phyloP scores from a whole-genome alignment of 805 yeast genomes.

The Wickerhamiella siamensis region DNA sequence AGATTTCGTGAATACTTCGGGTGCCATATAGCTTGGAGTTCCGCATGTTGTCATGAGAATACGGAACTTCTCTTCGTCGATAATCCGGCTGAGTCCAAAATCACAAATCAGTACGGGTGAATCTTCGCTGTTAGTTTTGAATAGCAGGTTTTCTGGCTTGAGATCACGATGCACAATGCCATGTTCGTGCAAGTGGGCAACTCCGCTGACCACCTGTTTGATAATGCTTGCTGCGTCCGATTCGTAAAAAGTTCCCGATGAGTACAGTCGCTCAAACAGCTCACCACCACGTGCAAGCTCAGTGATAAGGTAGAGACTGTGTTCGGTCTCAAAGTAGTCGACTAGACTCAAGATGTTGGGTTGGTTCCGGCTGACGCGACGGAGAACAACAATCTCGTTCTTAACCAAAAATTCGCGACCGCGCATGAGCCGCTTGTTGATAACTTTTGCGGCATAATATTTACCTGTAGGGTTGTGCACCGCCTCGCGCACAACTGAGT shows the following conservation, averaged over 20 bases:
- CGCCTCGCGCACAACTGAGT: constrained; percentile 32
- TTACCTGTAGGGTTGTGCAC: constrained; percentile 27
- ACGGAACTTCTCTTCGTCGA: constrained; percentile 27
- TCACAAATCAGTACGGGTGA: constrained; percentile 39
- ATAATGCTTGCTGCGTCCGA: constrained; percentile 37
- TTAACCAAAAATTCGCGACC: constrained; percentile 43
- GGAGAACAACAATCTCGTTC: constrained; percentile 46
- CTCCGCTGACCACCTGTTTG: constrained; percentile 37
- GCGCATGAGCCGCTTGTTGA: constrained; percentile 34
- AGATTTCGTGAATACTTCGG: constrained; percentile 41
- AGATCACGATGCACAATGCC: constrained; percentile 57
- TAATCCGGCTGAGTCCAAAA: constrained; percentile 48
- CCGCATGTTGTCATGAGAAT: constrained; percentile 42
- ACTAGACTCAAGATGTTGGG: constrained; percentile 44
- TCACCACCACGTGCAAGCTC: constrained; percentile 59
- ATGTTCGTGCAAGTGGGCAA: constrained; percentile 42
- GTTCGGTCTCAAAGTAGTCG: constrained; percentile 57
- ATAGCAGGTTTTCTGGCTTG: constrained; percentile 57
- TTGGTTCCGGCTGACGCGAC: constrained; percentile 36
- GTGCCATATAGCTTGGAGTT: constrained; percentile 63
- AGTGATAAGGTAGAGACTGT: constrained; percentile 40
- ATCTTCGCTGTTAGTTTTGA: constrained; percentile 28
- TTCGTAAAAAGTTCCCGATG: constrained; percentile 33
- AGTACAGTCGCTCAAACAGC: constrained; percentile 43
- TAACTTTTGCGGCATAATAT: constrained; percentile 41